phyloP scores from a whole-genome alignment of 495 filamentous ascomycete genomes.

The Aspergillus bridgeri region DNA sequence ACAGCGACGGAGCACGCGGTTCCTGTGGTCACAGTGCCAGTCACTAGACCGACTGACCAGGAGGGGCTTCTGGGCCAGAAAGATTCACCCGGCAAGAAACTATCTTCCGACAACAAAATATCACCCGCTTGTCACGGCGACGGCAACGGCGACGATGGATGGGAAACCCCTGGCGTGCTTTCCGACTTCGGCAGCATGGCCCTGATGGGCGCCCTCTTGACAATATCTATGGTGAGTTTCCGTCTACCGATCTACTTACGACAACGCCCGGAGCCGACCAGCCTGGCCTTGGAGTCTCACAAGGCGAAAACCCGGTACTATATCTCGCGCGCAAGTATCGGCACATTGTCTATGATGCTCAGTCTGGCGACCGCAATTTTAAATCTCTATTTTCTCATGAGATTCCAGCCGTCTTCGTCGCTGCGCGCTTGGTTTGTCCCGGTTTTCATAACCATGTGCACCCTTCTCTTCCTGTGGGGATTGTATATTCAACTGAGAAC shows the following conservation, averaged over 20 bases:
- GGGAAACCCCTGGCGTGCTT: background rate
- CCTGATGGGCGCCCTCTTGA: background rate
- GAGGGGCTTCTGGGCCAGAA: background rate
- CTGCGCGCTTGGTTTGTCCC: background rate
- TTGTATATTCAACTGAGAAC: background rate
- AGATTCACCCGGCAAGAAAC: background rate
- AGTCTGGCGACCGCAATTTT: background rate
- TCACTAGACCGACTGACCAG: background rate
- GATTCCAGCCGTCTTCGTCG: background rate
- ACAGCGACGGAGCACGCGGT: background rate
- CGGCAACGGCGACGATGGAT: background rate
- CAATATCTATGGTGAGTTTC: background rate
- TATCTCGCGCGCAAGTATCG: background rate
- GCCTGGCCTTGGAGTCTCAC: background rate
- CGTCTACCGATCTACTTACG: background rate
- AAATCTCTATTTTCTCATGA: background rate
- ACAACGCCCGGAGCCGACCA: background rate
- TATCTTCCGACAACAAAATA: background rate
- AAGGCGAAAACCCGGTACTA: background rate
- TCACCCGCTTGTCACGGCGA: background rate
- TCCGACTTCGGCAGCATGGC: background rate
- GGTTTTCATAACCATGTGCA: background rate
- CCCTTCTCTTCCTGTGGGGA: background rate
- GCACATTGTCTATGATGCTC: background rate
- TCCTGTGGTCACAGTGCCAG: background rate